Evolutionary conservation across 2,329 filamentous ascomycete species (phyloP).

Genomic region (Exutisphaerella laricina): DNA sequence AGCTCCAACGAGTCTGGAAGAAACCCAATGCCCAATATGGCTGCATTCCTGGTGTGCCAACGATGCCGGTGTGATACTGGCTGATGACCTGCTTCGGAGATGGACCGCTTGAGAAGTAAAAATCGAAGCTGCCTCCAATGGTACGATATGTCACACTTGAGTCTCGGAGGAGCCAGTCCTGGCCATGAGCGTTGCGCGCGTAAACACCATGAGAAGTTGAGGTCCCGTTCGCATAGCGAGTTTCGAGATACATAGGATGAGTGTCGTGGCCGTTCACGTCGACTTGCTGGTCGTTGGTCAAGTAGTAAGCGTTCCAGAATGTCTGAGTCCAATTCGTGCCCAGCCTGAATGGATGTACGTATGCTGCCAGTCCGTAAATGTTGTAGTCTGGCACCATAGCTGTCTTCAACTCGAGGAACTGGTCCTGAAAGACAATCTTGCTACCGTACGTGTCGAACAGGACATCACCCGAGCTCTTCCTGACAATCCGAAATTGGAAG

Average conservation of each 20-base stretch:
- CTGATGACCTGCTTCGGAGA: constrained; percentile 12
- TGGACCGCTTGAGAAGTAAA: constrained; percentile 67
- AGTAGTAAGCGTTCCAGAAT: constrained; percentile 28
- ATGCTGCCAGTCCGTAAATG: constrained; percentile 31
- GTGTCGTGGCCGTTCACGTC: constrained; percentile 29
- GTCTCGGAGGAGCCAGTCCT: constrained; percentile 30
- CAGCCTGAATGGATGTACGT: constrained; percentile 28
- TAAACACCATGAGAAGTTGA: constrained; percentile 31
- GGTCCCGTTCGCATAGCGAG: constrained; percentile 24
- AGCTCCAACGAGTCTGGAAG: constrained; percentile 34
- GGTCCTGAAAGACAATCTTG: constrained; percentile 30
- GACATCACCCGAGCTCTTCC: constrained; percentile 23
- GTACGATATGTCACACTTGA: constrained; percentile 28
- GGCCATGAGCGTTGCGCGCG: constrained; percentile 31
- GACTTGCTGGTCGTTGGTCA: constrained; percentile 23
- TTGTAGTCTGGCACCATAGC: constrained; percentile 28
- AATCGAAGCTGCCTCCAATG: constrained; percentile 49
- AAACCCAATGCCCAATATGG: constrained; percentile 28
- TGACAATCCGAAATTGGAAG: constrained; percentile 29
- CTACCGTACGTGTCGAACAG: constrained; percentile 31
- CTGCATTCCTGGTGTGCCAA: constrained; percentile 24
- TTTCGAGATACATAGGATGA: constrained; percentile 34
- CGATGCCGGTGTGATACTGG: constrained; percentile 22
- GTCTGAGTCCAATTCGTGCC: constrained; percentile 32
- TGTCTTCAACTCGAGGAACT: constrained; percentile 31